Evolutionary conservation across 2,329 filamentous ascomycete species (phyloP).

Genomic region (Coccinonectria pachysandricola): DNA sequence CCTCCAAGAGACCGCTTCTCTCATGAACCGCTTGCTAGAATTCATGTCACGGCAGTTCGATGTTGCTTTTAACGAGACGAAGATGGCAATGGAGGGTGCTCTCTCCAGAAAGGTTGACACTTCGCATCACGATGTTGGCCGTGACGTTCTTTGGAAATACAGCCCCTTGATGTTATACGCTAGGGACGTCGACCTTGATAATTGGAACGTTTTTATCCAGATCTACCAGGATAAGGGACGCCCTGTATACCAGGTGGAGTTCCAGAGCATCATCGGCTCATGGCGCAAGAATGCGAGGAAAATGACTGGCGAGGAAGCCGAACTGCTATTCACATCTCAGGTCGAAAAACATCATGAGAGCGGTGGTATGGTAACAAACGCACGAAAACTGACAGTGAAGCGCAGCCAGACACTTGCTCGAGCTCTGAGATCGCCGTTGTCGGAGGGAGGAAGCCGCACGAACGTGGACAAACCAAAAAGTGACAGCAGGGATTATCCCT

Average conservation of each 20-base stretch:
- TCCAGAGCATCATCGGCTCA: constrained; percentile 62
- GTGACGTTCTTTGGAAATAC: constrained; percentile 76
- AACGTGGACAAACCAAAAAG: constrained; percentile 46
- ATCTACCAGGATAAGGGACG: constrained; percentile 71
- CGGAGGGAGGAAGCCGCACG: constrained; percentile 45
- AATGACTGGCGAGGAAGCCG: constrained; percentile 63
- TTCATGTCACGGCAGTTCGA: constrained; percentile 78
- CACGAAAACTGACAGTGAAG: constrained; percentile 87
- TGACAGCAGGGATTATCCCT: constrained; percentile 60
- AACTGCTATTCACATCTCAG: constrained; percentile 79
- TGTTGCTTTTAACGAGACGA: constrained; percentile 60
- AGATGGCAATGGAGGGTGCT: constrained; percentile 50
- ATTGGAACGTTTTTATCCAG: constrained; percentile 72
- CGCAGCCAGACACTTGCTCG: constrained; percentile 79
- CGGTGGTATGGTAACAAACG: constrained; percentile 56
- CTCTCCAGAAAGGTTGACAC: constrained; percentile 59
- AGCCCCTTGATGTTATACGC: constrained; percentile 80
- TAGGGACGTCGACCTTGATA: constrained; percentile 68
- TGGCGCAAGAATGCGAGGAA: constrained; percentile 77
- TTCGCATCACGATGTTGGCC: constrained; percentile 58
- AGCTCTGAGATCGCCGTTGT: constrained; percentile 56
- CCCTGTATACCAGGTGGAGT: constrained; percentile 70
- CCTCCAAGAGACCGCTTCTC: constrained; percentile 60
- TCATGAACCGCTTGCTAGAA: constrained; percentile 68
- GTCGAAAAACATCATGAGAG: constrained; percentile 72